These are phyloP conservation scores for Nephelium lappaceum DNA, from an alignment of 345 rosid species.

Conservation along the genomic window DNA sequence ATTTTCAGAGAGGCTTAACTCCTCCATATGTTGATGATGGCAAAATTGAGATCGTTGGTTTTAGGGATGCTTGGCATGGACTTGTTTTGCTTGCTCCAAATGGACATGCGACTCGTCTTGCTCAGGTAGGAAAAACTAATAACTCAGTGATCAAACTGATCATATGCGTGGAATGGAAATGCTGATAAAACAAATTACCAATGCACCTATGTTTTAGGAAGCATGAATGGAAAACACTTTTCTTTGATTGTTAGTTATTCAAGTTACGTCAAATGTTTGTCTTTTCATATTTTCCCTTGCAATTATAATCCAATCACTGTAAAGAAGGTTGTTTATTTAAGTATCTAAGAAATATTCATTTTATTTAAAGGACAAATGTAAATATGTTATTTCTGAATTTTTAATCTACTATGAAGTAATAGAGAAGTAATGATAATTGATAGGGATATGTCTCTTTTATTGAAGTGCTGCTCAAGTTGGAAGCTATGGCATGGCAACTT, in stretches of 20 bases:
- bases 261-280: too few relatives aligned
- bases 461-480: background rate
- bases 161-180: background rate
- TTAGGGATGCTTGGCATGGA: slow-evolving; percentile 64
- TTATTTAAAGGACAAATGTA: too few relatives aligned
- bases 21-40: slow-evolving; percentile 67
- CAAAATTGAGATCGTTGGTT: slow-evolving; percentile 59
- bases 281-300: background rate
- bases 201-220: too few relatives aligned
- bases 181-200: too few relatives aligned
- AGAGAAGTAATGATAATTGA: background rate
- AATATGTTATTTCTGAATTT: too few relatives aligned
- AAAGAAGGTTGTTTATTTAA: background rate
- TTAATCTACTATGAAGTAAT: too few relatives aligned
- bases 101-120: slow-evolving; percentile 70
- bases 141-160: background rate
- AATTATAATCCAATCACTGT: too few relatives aligned
- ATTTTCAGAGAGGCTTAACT: slow-evolving; percentile 49
- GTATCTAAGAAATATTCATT: too few relatives aligned
- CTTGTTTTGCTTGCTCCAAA: slow-evolving; percentile 58
- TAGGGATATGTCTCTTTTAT: background rate
- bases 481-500: background rate
- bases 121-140: slow-evolving; percentile 44
- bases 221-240: too few relatives aligned
- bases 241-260: too few relatives aligned